A percentile compares a stretch with the other conserved stretches of the same genome.
phyloP scores from a whole-genome alignment of 768 basidiomycete genomes.

The Jaapia argillacea region DNA sequence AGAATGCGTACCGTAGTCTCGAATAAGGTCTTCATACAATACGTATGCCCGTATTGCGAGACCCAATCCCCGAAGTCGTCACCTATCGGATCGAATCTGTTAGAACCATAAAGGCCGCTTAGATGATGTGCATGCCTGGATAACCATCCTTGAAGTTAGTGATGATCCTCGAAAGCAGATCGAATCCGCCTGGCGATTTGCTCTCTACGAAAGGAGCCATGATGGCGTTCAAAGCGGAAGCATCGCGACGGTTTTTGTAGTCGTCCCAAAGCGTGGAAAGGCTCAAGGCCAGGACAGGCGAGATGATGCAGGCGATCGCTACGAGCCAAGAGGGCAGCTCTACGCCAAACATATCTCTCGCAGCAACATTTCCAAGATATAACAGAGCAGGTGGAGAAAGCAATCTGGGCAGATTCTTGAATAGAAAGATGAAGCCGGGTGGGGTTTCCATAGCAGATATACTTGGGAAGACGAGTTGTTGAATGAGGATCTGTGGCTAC shows the following conservation, averaged over 20 bases:
- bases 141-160: constrained; percentile 19
- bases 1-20: not conserved
- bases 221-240: constrained; percentile 15
- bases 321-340: not conserved
- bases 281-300: not conserved
- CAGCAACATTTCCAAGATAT: not conserved
- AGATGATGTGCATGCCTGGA: constrained; percentile 22
- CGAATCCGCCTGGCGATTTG: constrained; percentile 22
- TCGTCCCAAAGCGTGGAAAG: not conserved
- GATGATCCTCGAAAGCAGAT: constrained; percentile 17
- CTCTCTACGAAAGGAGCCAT: constrained; percentile 22
- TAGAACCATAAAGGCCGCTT: not conserved
- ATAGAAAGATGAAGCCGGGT: not conserved
- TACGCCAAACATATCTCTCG: not conserved
- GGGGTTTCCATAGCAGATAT: no score
- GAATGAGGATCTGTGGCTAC: no score
- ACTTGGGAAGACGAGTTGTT: constrained; percentile 1
- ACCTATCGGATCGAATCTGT: constrained; percentile 5
- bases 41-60: not conserved
- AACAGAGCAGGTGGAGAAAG: not conserved
- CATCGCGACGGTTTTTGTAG: not conserved
- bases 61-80: constrained; percentile 22
- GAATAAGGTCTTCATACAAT: not conserved
- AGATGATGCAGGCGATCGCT: not conserved
- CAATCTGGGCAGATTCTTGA: not conserved